These are phyloP conservation scores for Tricholoma terreum DNA, from an alignment of 768 basidiomycete species.

Conservation along the genomic window DNA sequence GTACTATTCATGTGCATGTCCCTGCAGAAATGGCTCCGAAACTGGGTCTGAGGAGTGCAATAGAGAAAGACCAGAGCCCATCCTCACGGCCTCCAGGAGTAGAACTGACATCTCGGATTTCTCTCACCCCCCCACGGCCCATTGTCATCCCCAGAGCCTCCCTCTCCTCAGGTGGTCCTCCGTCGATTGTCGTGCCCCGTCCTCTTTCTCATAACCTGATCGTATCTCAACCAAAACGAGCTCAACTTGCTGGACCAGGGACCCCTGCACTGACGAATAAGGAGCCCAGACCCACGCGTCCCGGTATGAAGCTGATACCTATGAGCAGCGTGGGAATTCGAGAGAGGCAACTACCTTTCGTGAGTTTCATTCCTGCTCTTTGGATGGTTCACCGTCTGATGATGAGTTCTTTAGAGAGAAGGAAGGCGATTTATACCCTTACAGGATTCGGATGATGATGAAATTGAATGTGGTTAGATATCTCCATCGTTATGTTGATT, in stretches of 20 bases:
- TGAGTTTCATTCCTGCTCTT: constrained; percentile 11
- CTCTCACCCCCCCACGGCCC: background rate
- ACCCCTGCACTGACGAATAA: background rate
- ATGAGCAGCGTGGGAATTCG: constrained; percentile 5
- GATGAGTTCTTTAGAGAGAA: constrained; percentile 30
- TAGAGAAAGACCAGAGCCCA: background rate
- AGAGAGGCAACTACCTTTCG: constrained; percentile 25
- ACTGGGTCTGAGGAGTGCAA: background rate
- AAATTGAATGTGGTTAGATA: background rate
- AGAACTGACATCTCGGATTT: background rate
- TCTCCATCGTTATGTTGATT: background rate
- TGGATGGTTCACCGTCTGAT: background rate
- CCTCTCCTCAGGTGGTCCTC: background rate
- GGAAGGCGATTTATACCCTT: constrained; percentile 48
- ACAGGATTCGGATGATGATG: constrained; percentile 39
- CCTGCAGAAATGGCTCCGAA: background rate
- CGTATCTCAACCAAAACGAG: background rate
- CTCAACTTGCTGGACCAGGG: background rate
- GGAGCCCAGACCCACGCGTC: background rate
- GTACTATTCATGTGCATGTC: background rate
- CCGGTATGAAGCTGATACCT: background rate
- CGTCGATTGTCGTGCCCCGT: background rate
- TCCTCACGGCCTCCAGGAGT: background rate
- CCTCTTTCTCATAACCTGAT: background rate
- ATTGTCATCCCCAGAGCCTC: background rate